Evolutionary conservation across 805 yeast genomes (phyloP), one percentile per base, ranked within the genome.

Genomic region (Myxozyma udenii): DNA sequence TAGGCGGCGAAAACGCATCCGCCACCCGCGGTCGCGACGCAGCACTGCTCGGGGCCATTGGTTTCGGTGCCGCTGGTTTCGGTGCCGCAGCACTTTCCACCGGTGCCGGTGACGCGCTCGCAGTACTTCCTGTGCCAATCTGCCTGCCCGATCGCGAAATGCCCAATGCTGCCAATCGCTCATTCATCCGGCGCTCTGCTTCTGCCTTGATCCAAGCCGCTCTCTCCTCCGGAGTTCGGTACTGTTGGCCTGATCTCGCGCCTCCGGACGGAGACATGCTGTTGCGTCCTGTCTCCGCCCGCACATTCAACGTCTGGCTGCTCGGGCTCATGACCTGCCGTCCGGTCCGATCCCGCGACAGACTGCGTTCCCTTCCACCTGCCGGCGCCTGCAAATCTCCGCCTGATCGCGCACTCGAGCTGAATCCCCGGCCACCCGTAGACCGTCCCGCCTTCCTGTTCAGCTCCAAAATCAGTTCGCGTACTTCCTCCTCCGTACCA

Each of bases 181-280:
- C 95, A 55, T 81, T 83, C 96, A 89, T 88, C 68, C 86, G 78
- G 62, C 83, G 81, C 61, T 79, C 79, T 2, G 87, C 87, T 63
- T 86, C 91, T 16, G 88, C 91, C 66, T 87, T 88, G 47, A 87
- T 81, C 62, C 79, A 78, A n/a, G 87, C 84, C 3, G 93, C 78
- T 54, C 95, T 74, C 41, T 85, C 90, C 52, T 80, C 85, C 1
- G 85, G 75, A 9, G 80, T 71, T 26, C 66, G 32, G 41, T 72
- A 64, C 68, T 73, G 22, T 61, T 52, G 35, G 39, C 38, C 35
- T 5, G 35, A 30, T 23, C 56, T 41, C 16, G 65, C 46, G 9
- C 33, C 33, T 9, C 14, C 14, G 33, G 33, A 28, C 14, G 33
- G 9, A 9, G 33, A 28, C 9, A 14, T 14, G 14, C 33, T 28